Base-by-base conservation (phyloP, 768 basidiomycete species). In the Lentinula sp. region DNA sequence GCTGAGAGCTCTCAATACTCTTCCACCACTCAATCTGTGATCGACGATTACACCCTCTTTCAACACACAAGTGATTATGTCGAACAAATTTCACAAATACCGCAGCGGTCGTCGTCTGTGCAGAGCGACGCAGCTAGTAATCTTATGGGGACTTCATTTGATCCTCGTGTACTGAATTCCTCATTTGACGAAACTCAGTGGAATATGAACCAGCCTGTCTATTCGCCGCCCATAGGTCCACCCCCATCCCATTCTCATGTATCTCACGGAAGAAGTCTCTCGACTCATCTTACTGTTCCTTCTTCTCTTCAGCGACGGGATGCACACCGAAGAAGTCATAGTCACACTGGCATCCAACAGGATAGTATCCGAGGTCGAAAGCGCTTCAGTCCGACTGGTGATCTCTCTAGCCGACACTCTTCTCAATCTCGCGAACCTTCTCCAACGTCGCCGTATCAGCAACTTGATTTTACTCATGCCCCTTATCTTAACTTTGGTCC, bases 251-350 rank as follows among this genome's bases (percentile, higher is more conserved):
- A 58, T 10, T 9, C 45, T 36, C 55, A 54, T 37, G 52, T 36
- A 15, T 1, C 18, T 1, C 56, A 59, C 15, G 57, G 57, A 12
- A 43, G 57, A 37, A 59, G 57, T 20, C 46, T 48, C 7, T 59
- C 57, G 18, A 59, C 57, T 7, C 57, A 59, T 33, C 57, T 59
- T 15, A 59, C 57, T 35, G 54, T 56, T 41, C 54, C 54, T 23
- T 33, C 39, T 15, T 10, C 43, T 18, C 45, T 59, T n/a, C 57
- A 59, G 15, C 57, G 57, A n/a, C 57, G 57, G 12, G 57, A 59
- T 50, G 57, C 57, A 7, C 57, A 59, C 28, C 46, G 57, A 32
- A 1, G 59, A 20, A 50, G 50, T 33, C 59, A 60, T 23, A 60
- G 59, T 42, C 59, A 60, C 28, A 60, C 59, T 15, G 59, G 59